Evolutionary conservation across 768 basidiomycete genomes (phyloP), one percentile per base, ranked within the genome.

Genomic region (Pleurotus tuber-regium): DNA sequence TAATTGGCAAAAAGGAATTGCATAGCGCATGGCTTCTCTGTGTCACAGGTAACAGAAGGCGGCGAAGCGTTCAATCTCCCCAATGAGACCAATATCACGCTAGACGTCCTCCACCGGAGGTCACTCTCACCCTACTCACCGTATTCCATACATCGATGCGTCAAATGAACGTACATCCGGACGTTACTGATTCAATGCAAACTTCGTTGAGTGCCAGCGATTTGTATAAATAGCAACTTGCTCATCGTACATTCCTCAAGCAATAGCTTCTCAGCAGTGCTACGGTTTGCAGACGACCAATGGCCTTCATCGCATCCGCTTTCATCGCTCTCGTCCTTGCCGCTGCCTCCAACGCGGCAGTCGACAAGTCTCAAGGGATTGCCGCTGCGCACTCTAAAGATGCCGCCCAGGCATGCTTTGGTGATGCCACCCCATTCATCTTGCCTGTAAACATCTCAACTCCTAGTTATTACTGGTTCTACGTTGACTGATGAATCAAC

Each of bases 351-450:
- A n/a, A 33, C 8, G 46, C 46, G 10, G 46, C 46, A 10, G 31
- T 18, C 19, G 46, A 48, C 23, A 48, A 48, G 19, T 16, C 30
- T 12, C 46, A 48, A 30, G 25, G 14, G n/a, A 23, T 18, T n/a
- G 46, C 46, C 19, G 28, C 14, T 29, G 43, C 14, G 24, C 43
- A 44, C 14, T 28, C 29, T 31, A 33, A 48, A 35, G 31, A n/a
- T 21, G 28, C 31, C 10, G 30, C 19, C 8, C 16, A 31, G n/a
- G 31, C 31, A n/a, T 48, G 46, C 46, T 31, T 48, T 24, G 46
- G 46, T n/a, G 31, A 33, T 14, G 46, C 28, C n/a, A 48, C 46
- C 3, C 29, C 46, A 23, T 48, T 48, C 46, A 12, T 48, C 46
- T 18, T 18, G 31, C 31, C 46, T 18, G 46, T 48, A 35, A 31